These are phyloP conservation scores for Prunus davidiana DNA, from an alignment of 306 rosid species.

Conservation along the genomic window DNA sequence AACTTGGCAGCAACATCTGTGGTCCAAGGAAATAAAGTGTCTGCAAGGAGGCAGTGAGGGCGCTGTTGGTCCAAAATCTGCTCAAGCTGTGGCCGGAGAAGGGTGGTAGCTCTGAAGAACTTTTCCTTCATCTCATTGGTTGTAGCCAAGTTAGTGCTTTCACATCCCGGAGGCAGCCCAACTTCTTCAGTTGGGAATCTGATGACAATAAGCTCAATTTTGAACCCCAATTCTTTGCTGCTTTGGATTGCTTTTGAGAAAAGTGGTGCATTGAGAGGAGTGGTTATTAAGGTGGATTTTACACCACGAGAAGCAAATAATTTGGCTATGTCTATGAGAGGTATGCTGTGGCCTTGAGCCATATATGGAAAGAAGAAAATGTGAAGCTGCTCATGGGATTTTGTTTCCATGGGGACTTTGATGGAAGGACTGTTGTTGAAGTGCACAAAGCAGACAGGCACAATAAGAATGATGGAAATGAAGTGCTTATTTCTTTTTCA, in stretches of 20 bases:
- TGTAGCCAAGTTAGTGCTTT: slow-evolving; percentile 11
- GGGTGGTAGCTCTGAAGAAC: background rate
- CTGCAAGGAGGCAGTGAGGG: slow-evolving; percentile 16
- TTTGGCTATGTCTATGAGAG: slow-evolving; percentile 20
- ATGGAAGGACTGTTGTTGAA: too few species aligned
- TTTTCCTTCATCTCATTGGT: background rate
- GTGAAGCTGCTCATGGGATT: background rate
- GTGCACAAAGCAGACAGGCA: too few species aligned
- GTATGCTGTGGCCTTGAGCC: slow-evolving; percentile 29
- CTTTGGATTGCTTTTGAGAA: background rate
- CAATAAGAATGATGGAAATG: too few species aligned
- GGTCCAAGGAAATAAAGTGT: slow-evolving; percentile 18
- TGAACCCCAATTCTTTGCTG: background rate
- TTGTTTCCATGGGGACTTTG: background rate
- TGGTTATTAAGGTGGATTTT: slow-evolving; percentile 22
- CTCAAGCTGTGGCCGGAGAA: slow-evolving; percentile 3
- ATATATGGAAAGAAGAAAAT: slow-evolving; percentile 30
- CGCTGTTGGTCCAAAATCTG: background rate
- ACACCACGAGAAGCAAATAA: slow-evolving; percentile 5
- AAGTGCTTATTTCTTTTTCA: too few species aligned
- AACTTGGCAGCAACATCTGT: slow-evolving; percentile 18
- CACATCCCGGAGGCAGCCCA: slow-evolving; percentile 37
- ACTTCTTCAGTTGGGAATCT: background rate
- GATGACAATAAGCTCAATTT: background rate
- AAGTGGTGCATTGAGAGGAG: background rate